These are phyloP conservation scores for Leccinum broughii DNA, from an alignment of 768 basidiomycete genomes.

Conservation along the genomic window DNA sequence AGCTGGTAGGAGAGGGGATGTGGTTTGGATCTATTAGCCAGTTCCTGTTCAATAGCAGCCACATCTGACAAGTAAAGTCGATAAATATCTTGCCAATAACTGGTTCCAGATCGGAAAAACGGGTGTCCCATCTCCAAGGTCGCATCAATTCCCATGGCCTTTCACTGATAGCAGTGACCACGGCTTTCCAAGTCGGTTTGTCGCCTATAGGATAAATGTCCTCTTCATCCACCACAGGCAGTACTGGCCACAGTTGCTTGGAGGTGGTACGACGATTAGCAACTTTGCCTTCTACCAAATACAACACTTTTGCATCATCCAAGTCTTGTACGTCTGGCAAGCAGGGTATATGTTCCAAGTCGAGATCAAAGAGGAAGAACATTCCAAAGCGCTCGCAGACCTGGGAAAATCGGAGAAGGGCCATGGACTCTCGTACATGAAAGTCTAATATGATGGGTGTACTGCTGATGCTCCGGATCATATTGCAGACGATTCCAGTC, in stretches of 20 bases:
- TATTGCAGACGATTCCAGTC: slow-evolving; percentile 7
- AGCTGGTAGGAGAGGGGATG: too few species aligned
- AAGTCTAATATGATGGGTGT: slow-evolving; percentile 3
- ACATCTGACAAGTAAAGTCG: too few species aligned
- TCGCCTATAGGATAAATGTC: neutral
- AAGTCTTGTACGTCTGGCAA: neutral
- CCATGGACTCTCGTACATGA: neutral
- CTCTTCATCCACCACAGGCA: neutral
- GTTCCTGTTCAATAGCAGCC: too few species aligned
- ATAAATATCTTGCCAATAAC: too few species aligned
- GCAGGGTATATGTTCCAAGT: neutral
- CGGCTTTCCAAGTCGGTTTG: neutral
- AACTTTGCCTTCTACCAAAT: neutral
- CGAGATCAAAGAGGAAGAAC: neutral
- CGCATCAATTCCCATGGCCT: neutral
- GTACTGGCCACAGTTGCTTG: slow-evolving; percentile 2
- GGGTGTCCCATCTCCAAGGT: neutral
- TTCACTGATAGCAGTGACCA: neutral
- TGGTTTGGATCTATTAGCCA: too few species aligned
- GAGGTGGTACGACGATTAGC: neutral
- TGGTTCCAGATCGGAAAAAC: neutral
- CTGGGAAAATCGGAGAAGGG: neutral
- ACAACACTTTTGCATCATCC: slow-evolving; percentile 6
- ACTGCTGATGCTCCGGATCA: slow-evolving; percentile 3
- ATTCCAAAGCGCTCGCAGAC: neutral